Percentiles rank a stretch among this genome's conserved stretches.
Evolutionary conservation across 345 rosid genomes (phyloP).

Genomic region (Murraya koenigii): DNA sequence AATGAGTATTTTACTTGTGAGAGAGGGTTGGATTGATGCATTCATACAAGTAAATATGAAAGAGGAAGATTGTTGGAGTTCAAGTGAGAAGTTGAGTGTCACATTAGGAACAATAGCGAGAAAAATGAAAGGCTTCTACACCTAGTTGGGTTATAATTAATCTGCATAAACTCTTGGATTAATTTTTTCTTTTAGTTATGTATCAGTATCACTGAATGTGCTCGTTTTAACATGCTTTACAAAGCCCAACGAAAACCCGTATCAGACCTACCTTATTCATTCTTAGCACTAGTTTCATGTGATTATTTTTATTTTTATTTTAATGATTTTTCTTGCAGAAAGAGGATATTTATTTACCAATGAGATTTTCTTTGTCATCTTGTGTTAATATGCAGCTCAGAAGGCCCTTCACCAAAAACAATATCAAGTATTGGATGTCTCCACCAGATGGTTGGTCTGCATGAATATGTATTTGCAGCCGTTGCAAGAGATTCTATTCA

Average conservation of each 20-base stretch:
- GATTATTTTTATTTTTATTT: background rate
- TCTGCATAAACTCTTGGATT: background rate
- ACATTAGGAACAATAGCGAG: background rate
- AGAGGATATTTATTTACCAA: background rate
- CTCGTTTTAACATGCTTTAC: background rate
- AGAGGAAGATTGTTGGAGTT: background rate
- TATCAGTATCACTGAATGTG: background rate
- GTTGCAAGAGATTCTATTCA: slow-evolving; percentile 66
- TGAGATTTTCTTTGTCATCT: background rate
- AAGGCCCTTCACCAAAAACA: slow-evolving; percentile 41
- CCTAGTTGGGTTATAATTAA: background rate
- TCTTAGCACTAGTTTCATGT: background rate
- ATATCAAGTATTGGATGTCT: slow-evolving; percentile 63
- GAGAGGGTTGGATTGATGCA: background rate
- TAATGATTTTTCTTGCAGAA: background rate
- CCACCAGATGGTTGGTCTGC: slow-evolving; percentile 52
- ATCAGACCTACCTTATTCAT: background rate
- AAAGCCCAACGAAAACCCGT: background rate
- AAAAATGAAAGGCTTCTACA: background rate
- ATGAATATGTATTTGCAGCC: slow-evolving; percentile 47
- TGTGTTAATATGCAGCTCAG: slow-evolving; percentile 39
- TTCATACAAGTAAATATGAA: background rate
- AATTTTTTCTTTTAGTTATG: background rate
- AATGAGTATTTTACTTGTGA: background rate
- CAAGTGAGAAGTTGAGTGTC: background rate